Base-by-base conservation (phyloP, 768 basidiomycete species). In the Butyriboletus loyo region DNA sequence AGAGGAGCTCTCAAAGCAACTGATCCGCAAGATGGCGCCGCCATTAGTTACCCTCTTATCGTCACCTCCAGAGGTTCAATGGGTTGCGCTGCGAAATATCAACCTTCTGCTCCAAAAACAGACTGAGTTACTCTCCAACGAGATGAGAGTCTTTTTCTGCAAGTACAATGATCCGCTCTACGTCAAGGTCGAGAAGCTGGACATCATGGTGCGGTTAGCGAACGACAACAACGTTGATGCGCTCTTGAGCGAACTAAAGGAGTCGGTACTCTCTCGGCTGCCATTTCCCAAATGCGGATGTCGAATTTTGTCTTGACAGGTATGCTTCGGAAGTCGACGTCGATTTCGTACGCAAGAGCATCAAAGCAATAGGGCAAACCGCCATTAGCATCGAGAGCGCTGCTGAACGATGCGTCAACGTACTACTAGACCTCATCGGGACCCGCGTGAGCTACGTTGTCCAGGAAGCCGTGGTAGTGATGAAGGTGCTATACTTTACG, bases 81-180 rank as follows among this genome's bases (percentile, higher is more conserved):
- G 96, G 94, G 96, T 98, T 45, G 93, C 94, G 0, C 75, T 99
- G 47, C 84, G 97, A 27, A 98, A 98, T 66, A 93, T 98, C 75
- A 98, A 98, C 64, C 83, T 99, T 27, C 79, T 99, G 25, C 83
- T 99, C 2, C 96, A 99, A 71, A 96, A 96, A 65, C 86, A 92
- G 5, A 73, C 92, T 2, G 93, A 94, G 56, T 78, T 97, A 53
- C 81, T 99, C 9, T 83, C 87, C 7, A 97, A 90, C 71, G 96
- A 99, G 71, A 95, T 99, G 92, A 82, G 95, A 40, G 97, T 99
- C 19, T 99, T 99, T 70, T 99, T 98, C 78, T 98, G 96, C 84
- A 99, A 99, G 71, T 98, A 99, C 74, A 98, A 98, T 65, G 96
- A 99, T 65, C 96, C 96, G 6, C 74, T 96, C n/a, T 99, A 98